A percentile compares a stretch with the other conserved stretches of the same genome.
Conservation (phyloP, 1,284 basidiomycete species). For the Ganoderma multipileum region DNA sequence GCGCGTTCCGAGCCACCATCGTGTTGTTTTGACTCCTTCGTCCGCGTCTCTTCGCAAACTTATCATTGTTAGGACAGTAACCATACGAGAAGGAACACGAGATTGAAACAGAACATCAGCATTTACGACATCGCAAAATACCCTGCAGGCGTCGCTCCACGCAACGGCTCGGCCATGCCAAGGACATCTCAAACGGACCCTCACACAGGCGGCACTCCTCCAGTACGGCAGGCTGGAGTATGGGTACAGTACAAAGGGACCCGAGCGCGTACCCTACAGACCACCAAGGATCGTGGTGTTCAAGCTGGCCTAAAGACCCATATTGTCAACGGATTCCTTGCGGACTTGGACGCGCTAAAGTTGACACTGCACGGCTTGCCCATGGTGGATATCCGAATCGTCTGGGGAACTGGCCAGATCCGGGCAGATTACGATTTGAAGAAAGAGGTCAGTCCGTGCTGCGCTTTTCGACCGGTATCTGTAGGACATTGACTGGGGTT, state of each 20-base stretch:
- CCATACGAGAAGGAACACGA: background rate
- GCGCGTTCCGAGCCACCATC: background rate
- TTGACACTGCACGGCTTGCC: slow-evolving; percentile 4
- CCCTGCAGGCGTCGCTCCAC: background rate
- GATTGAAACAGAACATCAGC: background rate
- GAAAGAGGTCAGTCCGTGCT: background rate
- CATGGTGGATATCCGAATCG: slow-evolving; percentile 6
- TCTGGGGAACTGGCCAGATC: slow-evolving; percentile 17
- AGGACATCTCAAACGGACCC: background rate
- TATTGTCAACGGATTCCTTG: slow-evolving; percentile 6
- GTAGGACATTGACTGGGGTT: background rate
- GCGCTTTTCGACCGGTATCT: background rate
- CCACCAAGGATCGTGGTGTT: background rate
- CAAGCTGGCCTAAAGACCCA: background rate
- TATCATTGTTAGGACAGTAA: background rate
- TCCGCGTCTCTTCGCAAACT: background rate
- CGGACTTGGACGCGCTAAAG: slow-evolving; percentile 11
- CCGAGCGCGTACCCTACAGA: slow-evolving; percentile 2
- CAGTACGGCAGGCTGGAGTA: background rate
- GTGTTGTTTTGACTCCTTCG: background rate
- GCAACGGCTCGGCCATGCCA: background rate
- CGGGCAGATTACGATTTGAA: slow-evolving; percentile 1
- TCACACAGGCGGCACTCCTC: background rate
- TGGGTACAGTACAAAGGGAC: slow-evolving; percentile 9
- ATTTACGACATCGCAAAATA: too few species aligned